Evolutionary conservation across 495 filamentous ascomycete genomes (phyloP), one percentile per base, ranked within the genome.

Genomic region (Glutinoglossum americanum): DNA sequence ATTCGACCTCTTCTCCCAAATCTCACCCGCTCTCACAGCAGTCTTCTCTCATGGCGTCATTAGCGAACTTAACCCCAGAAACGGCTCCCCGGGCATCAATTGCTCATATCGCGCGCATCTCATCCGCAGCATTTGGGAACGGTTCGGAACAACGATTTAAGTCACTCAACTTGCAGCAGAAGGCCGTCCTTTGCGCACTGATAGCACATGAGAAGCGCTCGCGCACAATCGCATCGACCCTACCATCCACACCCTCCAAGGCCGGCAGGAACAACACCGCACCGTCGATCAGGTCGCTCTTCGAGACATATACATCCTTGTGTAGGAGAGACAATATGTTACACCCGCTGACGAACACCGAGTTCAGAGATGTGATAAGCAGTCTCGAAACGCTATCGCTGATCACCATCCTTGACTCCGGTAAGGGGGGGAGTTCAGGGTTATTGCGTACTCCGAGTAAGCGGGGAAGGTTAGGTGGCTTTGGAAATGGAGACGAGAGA

Each of bases 351-450:
- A 88, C 85, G 3, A 79, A 74, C 28, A 89, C 84, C 1, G 92
- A 99, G 67, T 97, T 99, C 66, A 77, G 88, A 51, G 93, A 97
- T 67, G 88, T 99, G 3, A 71, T 98, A n/a, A 79, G 81, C 10
- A 89, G 83, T 51, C 70, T 98, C 30, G 92, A 97, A 69, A 87
- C 87, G 0, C 68, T 93, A 61, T 85, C 84, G 0, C 68, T 96
- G 15, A 75, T 94, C 15, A 78, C 80, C n/a, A 80, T 81, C 33
- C 74, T 74, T 15, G 86, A 88, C 33, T 80, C 80, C 45, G 79
- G 81, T 59, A 81, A 75, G 35, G 81, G 82, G 23, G 80, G 77
- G 51, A 79, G 80, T 51, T 69, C 76, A 23, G 70, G 69, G 51
- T 67, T 69, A 27, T 70, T 76, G 19, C 64, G 70, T 66, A 72